Percentiles rank a stretch among this genome's conserved stretches.
These are phyloP conservation scores for Syzygium malaccense DNA, from an alignment of 441 rosid genomes.

Conservation along the genomic window DNA sequence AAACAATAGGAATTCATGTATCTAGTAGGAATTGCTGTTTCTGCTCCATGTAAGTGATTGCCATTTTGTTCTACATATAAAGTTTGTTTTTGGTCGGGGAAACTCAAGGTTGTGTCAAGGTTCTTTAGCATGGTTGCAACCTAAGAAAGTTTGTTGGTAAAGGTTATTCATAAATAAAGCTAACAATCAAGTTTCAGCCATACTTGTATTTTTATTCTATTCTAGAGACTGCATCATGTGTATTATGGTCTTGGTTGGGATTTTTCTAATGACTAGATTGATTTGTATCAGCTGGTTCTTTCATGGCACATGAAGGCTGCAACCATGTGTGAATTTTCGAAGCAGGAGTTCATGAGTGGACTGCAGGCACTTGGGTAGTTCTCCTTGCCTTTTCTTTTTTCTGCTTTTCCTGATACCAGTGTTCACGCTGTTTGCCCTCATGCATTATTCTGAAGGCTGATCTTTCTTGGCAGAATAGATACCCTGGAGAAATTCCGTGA, in stretches of 20 bases:
- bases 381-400: constrained; percentile 1
- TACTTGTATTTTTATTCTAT: neutral
- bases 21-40: neutral
- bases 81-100: neutral
- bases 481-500: constrained; percentile 67
- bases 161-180: neutral
- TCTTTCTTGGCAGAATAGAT: constrained; percentile 68
- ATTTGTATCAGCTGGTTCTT: constrained; percentile 62
- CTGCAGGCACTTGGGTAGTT: constrained; percentile 71
- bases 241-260: neutral
- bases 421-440: neutral
- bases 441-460: neutral
- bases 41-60: neutral
- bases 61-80: neutral
- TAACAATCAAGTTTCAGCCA: neutral
- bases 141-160: neutral
- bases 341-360: constrained; percentile 81
- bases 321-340: constrained; percentile 93
- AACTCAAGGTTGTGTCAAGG: neutral
- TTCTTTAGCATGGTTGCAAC: neutral
- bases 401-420: neutral
- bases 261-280: neutral
- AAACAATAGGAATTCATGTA: neutral
- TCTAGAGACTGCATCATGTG: neutral
- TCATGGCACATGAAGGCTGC: constrained; percentile 99